Evolutionary conservation across 441 rosid species (phyloP).

Genomic region (Erodium trifolium): DNA sequence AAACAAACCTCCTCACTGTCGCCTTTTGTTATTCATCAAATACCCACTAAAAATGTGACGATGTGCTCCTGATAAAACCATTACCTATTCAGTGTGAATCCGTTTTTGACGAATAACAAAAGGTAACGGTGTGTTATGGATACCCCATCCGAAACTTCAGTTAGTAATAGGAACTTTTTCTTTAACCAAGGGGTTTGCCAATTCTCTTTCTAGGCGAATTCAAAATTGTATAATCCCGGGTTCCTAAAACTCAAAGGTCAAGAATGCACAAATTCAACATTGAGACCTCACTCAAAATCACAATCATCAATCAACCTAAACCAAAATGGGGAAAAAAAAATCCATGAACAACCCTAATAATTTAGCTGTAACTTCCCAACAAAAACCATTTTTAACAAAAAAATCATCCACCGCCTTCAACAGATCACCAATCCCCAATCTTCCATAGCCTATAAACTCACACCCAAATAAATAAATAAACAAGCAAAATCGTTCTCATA

Average conservation of each 20-base stretch:
- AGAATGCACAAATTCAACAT: neutral
- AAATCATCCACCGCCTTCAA: neutral
- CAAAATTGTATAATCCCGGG: neutral
- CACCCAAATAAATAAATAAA: neutral
- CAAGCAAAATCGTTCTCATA: neutral
- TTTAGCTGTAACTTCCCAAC: neutral
- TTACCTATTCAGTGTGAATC: too few relatives aligned
- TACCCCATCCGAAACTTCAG: too few relatives aligned
- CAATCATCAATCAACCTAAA: neutral
- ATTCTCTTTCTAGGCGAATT: too few relatives aligned
- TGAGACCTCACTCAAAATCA: neutral
- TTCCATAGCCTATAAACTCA: neutral
- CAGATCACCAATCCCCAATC: constrained; percentile 1
- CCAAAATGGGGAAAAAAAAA: neutral
- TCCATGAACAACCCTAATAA: neutral
- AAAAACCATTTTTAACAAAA: neutral
- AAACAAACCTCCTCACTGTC: too few relatives aligned
- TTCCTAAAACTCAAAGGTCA: too few relatives aligned
- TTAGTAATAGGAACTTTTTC: too few relatives aligned
- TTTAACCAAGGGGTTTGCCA: too few relatives aligned
- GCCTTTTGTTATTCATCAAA: too few relatives aligned
- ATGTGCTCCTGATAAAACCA: too few relatives aligned
- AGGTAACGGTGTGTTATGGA: too few relatives aligned
- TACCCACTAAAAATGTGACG: too few relatives aligned
- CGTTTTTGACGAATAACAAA: too few relatives aligned